Base-by-base conservation (phyloP, 257 asterid species). In the Coffea canephora region DNA sequence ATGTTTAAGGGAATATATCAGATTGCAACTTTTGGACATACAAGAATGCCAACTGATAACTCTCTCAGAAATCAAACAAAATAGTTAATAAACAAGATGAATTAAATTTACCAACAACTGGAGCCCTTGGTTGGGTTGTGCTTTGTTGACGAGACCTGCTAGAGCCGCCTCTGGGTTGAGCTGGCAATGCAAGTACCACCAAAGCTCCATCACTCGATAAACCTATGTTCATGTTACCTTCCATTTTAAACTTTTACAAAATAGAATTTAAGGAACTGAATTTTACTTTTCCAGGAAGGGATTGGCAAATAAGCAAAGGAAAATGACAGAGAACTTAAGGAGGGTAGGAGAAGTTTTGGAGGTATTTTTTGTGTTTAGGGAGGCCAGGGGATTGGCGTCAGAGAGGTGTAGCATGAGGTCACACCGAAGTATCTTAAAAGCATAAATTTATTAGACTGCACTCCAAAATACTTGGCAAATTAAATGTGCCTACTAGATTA, bases 111-210 rank as follows among this genome's bases (percentile, higher is more conserved):
- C 69, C 69, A 65, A 27, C 69, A 65, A 65, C 69, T 25, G 69
- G 69, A 64, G 69, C 41, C 11, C 39, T 64, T n/a, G 8, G 15
- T 64, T 27, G 69, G 15, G 39, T 64, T 64, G 27, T n/a, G 27
- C 39, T 64, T 64, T n/a, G 69, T 27, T 25, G 69, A 25, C 41
- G 69, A 64, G 69, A 64, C 69, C 69, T 10, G 18, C 41, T 64
- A n/a, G 69, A 15, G 27, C 18, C 15, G 13, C 0, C 69, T 25
- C 39, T 64, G 39, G 39, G 36, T 64, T 64, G 69, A 8, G 69
- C 36, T 64, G 69, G 69, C 39, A 64, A 64, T 15, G 39, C 69
- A 64, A 64, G 69, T 69, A 36, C 67, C 73, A 54, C n/a, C 36
- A 54, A 54, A 18, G 27, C 19, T 11, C 4, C 36, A 52, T 12